Evolutionary conservation across 2,329 filamentous ascomycete species (phyloP), one percentile per base, ranked within the genome.

Genomic region (Cladosporium halotolerans): DNA sequence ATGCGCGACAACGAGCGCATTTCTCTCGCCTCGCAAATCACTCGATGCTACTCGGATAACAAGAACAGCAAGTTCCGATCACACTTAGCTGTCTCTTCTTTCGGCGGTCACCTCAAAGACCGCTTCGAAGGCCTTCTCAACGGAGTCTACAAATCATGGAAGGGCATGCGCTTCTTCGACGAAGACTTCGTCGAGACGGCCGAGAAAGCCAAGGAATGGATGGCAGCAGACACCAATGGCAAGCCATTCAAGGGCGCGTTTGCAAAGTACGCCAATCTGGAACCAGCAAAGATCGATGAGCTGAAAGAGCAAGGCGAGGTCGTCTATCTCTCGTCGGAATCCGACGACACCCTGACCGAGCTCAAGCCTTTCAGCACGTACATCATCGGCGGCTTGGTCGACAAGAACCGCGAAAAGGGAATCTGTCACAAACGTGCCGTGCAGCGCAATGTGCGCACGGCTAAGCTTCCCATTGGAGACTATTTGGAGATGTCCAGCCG

Each of bases 401-500:
- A 99, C 73, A 91, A 91, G 73, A 99, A 99, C 71, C 82, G 93
- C 42, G 86, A 99, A 71, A 99, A 99, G 74, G 90, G 89, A 1
- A 78, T 99, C 36, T 99, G 93, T 72, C 90, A 96, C 76, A 86
- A 85, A 62, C 79, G 86, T 13, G 93, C 93, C 0, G 76, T 80
- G 50, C 82, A 85, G 52, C 79, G 79, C 57, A 88, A 88, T 0
- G 82, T 99, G 62, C 85, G 86, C 58, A 97, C 93, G 0, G 93
- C 92, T 2, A 91, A 89, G 67, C 71, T 99, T 52, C 93, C 93
- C 0, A 97, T 99, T 63, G 89, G 90, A n/a, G 85, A 97, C 58
- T 97, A 89, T 69, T 85, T 99, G 77, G 80, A 89, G 58, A 95
- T 99, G 88, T 80, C 85, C 53, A 91, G 86, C 62, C 82, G 93